These are phyloP conservation scores for Marchantia polymorpha DNA, from an alignment of 225 moss, liverwort and hornwort genomes.

Conservation along the genomic window DNA sequence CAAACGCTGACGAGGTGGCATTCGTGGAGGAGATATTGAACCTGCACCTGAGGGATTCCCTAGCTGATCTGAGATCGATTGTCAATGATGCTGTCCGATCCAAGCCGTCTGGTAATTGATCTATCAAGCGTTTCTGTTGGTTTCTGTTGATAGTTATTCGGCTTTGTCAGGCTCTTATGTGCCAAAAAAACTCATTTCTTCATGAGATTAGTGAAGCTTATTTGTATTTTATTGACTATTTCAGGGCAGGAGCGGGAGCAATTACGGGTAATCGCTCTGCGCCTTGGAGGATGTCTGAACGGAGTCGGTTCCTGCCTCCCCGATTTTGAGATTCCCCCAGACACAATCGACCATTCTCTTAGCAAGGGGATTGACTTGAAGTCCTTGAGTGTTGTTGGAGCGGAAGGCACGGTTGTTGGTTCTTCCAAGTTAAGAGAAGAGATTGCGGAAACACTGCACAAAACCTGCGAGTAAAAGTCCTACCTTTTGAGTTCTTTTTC, in stretches of 20 bases:
- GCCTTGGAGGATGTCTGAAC: slow-evolving; percentile 56
- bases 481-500: neutral
- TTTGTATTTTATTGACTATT: neutral
- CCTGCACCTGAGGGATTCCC: slow-evolving; percentile 51
- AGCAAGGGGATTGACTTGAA: slow-evolving; percentile 14
- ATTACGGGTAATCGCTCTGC: slow-evolving; percentile 62
- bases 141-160: neutral
- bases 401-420: slow-evolving; percentile 51
- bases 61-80: slow-evolving; percentile 54
- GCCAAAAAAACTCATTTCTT: neutral
- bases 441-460: slow-evolving; percentile 64
- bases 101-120: slow-evolving; percentile 49
- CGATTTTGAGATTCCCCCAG: slow-evolving; percentile 46
- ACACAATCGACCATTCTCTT: neutral
- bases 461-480: slow-evolving; percentile 58
- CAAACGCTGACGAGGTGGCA: slow-evolving; percentile 50
- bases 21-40: slow-evolving; percentile 66
- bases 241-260: slow-evolving; percentile 72
- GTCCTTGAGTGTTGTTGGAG: slow-evolving; percentile 50
- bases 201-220: neutral
- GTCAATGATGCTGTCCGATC: slow-evolving; percentile 43
- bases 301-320: slow-evolving; percentile 72
- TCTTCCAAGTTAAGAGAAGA: slow-evolving; percentile 59
- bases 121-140: neutral
- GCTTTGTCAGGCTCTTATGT: neutral